A percentile compares a stretch with the other conserved stretches of the same genome.
Conservation (phyloP, 208 protist genomes). For the Acanthamoeba culbertsoni region DNA sequence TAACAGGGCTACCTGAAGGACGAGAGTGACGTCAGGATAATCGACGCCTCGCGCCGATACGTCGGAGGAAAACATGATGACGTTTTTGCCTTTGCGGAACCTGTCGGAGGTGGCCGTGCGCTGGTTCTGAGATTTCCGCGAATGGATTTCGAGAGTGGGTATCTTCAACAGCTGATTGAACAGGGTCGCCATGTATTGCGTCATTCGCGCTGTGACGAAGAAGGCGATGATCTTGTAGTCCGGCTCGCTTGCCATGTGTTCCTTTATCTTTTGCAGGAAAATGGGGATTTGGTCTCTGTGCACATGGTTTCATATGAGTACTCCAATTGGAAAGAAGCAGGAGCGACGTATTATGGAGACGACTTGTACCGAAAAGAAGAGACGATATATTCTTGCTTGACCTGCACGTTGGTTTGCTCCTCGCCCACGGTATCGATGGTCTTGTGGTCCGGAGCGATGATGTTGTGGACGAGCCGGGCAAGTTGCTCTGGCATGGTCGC, state of each 20-base stretch:
- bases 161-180: constrained; percentile 99
- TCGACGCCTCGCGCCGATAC: constrained; percentile 98
- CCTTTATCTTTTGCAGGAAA: background rate
- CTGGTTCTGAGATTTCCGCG: constrained; percentile 98
- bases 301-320: background rate
- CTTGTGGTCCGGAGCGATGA: constrained; percentile 85
- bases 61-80: constrained; percentile 99
- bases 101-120: constrained; percentile 98
- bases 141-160: constrained; percentile 98
- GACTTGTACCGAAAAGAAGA: constrained; percentile 91
- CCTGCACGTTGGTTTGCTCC: constrained; percentile 77
- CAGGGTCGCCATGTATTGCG: constrained; percentile 98
- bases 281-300: background rate
- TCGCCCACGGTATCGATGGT: constrained; percentile 88
- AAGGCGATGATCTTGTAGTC: constrained; percentile 98
- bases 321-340: background rate
- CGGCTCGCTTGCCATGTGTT: constrained; percentile 93
- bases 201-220: constrained; percentile 95
- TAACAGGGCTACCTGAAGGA: constrained; percentile 89
- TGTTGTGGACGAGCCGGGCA: background rate
- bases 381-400: constrained; percentile 98
- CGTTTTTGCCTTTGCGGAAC: constrained; percentile 96
- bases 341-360: constrained; percentile 96
- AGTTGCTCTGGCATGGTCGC: constrained; percentile 25
- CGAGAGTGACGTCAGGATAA: constrained; percentile 98